These are phyloP conservation scores for Primulina tabacum DNA, from an alignment of 257 asterid genomes.

Conservation along the genomic window DNA sequence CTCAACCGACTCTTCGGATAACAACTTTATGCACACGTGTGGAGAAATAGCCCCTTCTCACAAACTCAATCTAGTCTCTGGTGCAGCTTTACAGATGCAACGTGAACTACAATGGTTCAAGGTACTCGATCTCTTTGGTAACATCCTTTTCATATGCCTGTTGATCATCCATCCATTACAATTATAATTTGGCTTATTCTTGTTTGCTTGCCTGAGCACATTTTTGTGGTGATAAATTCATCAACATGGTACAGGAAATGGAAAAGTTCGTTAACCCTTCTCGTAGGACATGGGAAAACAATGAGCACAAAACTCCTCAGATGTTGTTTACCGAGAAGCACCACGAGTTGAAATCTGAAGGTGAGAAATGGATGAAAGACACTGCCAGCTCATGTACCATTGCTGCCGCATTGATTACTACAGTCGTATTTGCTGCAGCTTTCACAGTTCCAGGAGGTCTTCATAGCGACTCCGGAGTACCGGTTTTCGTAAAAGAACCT, in stretches of 20 bases:
- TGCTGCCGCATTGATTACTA: conserved; percentile 22
- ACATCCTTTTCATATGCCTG: too few species aligned
- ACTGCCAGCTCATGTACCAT: conserved; percentile 13
- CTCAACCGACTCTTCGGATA: neutral
- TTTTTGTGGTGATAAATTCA: neutral
- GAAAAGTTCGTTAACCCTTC: neutral
- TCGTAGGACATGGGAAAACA: neutral
- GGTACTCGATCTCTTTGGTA: conserved; percentile 6
- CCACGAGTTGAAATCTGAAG: neutral
- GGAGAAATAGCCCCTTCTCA: conserved; percentile 3
- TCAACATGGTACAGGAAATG: conserved; percentile 6
- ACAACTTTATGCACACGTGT: conserved; percentile 10
- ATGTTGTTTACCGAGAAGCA: conserved; percentile 16
- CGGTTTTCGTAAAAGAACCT: neutral
- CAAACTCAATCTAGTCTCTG: neutral
- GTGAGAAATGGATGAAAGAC: conserved; percentile 27
- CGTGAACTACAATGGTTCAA: conserved; percentile 19
- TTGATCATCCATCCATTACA: too few species aligned
- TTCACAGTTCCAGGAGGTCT: conserved; percentile 28
- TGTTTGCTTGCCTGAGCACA: neutral
- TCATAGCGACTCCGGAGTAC: neutral
- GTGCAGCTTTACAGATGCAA: conserved; percentile 14
- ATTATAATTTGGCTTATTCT: too few species aligned
- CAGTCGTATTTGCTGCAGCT: conserved; percentile 24
- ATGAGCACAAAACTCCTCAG: neutral